A percentile compares a stretch with the other conserved stretches of the same genome.
Conservation (phyloP, 192 early-diverging fungal genomes). For the Rhizophagus clarus region DNA sequence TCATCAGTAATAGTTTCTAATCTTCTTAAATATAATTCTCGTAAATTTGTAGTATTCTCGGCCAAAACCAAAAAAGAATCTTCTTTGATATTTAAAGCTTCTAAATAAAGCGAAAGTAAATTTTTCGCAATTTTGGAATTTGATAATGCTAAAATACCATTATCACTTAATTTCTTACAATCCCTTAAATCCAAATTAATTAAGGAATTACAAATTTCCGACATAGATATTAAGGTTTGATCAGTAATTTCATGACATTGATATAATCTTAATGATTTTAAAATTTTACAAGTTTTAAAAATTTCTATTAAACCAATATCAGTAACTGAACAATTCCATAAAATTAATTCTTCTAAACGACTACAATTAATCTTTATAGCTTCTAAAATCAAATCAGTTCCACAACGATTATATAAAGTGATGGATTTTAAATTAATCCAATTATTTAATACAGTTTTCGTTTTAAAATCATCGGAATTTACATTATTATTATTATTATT, state of each 20-base stretch:
- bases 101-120: not conserved
- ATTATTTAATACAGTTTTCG: not conserved
- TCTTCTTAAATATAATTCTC: not conserved
- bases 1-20: not conserved
- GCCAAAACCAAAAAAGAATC: not conserved
- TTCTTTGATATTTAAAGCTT: slow-evolving; percentile 2
- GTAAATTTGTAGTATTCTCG: not conserved
- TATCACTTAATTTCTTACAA: not conserved
- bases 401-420: not conserved
- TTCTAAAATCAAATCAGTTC: not conserved
- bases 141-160: not conserved
- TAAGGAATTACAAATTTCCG: not conserved
- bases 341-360: not conserved
- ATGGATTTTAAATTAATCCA: not conserved
- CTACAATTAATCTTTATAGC: not conserved
- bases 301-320: not conserved
- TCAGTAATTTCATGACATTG: not conserved
- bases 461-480: not conserved
- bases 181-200: not conserved
- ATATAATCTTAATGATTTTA: not conserved
- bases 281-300: not conserved
- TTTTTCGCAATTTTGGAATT: not conserved
- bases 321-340: not conserved
- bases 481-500: no score
- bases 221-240: not conserved